phyloP scores from a whole-genome alignment of 208 protist genomes.

The Acanthamoeba triangularis region DNA sequence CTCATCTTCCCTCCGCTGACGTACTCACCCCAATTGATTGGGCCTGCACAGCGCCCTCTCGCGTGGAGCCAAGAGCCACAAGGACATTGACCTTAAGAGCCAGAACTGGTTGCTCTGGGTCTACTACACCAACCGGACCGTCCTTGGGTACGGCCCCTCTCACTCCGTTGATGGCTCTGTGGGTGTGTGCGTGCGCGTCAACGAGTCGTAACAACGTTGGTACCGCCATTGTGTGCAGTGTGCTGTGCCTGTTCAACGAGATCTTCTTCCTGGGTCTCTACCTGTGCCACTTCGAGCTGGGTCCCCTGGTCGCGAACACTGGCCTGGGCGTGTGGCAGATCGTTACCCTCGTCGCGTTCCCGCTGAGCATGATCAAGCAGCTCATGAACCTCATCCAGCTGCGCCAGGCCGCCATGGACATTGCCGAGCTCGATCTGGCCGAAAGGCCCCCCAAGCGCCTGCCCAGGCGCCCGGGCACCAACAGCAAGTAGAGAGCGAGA shows the following conservation, averaged over 20 bases:
- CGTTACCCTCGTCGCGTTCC: conserved; percentile 36
- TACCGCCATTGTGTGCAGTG: no score
- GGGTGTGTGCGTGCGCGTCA: no score
- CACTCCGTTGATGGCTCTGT: no score
- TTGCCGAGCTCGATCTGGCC: background rate
- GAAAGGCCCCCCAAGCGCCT: conserved; percentile 6
- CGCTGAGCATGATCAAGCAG: conserved; percentile 69
- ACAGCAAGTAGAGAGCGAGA: no score
- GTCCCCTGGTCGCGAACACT: background rate
- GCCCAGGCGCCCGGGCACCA: no score
- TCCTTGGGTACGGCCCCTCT: background rate
- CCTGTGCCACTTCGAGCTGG: conserved; percentile 67
- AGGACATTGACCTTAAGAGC: conserved; percentile 41
- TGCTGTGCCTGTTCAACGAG: conserved; percentile 75
- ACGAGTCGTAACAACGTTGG: no score
- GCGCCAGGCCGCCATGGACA: conserved; percentile 45
- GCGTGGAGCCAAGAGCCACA: conserved; percentile 55
- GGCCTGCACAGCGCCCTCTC: background rate
- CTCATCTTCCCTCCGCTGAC: no score
- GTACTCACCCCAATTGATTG: background rate
- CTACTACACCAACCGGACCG: conserved; percentile 75
- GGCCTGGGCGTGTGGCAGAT: conserved; percentile 56
- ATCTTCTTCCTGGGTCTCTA: conserved; percentile 78
- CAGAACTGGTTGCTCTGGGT: conserved; percentile 68
- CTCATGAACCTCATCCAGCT: conserved; percentile 74